A percentile compares a stretch with the other conserved stretches of the same genome.
Evolutionary conservation across 2,329 filamentous ascomycete genomes (phyloP).

Genomic region (Mollisiaceae sp.): DNA sequence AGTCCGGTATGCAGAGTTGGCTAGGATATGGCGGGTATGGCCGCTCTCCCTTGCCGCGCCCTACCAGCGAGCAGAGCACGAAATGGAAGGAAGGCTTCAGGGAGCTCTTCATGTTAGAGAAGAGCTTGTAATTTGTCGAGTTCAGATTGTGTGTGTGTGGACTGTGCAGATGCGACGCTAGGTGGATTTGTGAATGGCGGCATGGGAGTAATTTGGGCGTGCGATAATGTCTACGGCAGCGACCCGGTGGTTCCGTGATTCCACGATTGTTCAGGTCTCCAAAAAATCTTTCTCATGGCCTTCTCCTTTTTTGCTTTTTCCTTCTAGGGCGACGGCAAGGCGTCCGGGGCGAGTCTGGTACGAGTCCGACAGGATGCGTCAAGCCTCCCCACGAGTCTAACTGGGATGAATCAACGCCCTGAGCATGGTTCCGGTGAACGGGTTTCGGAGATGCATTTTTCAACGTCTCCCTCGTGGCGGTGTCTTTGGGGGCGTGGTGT

Average conservation of each 20-base stretch:
- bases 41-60: slow-evolving; percentile 56
- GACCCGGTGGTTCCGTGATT: not conserved
- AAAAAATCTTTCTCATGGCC: not conserved
- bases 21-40: slow-evolving; percentile 66
- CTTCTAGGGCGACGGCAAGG: not conserved
- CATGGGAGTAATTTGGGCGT: slow-evolving; percentile 5
- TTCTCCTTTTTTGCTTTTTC: not conserved
- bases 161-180: not conserved
- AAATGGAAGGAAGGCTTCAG: slow-evolving; percentile 62
- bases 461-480: slow-evolving; percentile 2
- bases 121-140: slow-evolving; percentile 38
- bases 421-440: not conserved
- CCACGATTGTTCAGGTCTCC: not conserved
- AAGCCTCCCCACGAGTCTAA: slow-evolving; percentile 1
- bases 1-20: slow-evolving; percentile 66
- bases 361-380: not conserved
- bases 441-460: slow-evolving; percentile 1
- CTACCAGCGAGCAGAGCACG: slow-evolving; percentile 53
- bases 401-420: not conserved
- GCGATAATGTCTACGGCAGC: slow-evolving; percentile 2
- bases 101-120: slow-evolving; percentile 57
- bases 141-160: not conserved
- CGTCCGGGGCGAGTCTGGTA: not conserved
- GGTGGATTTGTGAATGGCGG: not conserved
- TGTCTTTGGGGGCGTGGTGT: not conserved